phyloP scores from a whole-genome alignment of 2,329 filamentous ascomycete species.

The Talaromyces pinophilus region DNA sequence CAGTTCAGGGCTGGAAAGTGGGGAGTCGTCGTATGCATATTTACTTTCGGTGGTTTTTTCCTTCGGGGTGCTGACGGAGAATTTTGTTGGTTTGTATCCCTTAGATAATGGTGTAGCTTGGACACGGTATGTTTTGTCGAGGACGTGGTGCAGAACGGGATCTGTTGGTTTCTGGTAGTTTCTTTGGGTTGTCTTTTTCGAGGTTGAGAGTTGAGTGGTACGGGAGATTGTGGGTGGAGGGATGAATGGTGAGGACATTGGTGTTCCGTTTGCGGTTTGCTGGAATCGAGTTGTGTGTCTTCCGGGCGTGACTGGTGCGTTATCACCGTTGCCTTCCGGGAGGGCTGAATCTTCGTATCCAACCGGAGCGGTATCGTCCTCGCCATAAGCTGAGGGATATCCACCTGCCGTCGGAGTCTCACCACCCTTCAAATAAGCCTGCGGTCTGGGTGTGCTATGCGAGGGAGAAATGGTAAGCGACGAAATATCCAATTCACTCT shows the following conservation, averaged over 20 bases:
- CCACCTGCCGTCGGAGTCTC: slow-evolving; percentile 47
- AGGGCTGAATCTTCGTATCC: slow-evolving; percentile 39
- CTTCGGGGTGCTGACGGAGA: slow-evolving; percentile 34
- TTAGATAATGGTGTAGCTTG: slow-evolving; percentile 82
- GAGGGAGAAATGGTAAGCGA: slow-evolving; percentile 46
- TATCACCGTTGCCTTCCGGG: slow-evolving; percentile 31
- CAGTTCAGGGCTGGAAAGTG: slow-evolving; percentile 73
- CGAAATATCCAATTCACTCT: slow-evolving; percentile 51
- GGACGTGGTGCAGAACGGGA: slow-evolving; percentile 82
- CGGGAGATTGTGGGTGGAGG: slow-evolving; percentile 48
- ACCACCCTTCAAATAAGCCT: slow-evolving; percentile 36
- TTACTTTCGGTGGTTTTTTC: slow-evolving; percentile 28
- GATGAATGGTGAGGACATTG: slow-evolving; percentile 59
- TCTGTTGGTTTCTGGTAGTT: slow-evolving; percentile 54
- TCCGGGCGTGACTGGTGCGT: slow-evolving; percentile 39
- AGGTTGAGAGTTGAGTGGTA: slow-evolving; percentile 31
- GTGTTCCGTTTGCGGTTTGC: slow-evolving; percentile 63
- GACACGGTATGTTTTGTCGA: slow-evolving; percentile 93
- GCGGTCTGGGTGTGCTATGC: slow-evolving; percentile 50
- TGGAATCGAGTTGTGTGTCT: slow-evolving; percentile 32
- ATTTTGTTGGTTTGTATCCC: slow-evolving; percentile 36
- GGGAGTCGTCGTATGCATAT: slow-evolving; percentile 48
- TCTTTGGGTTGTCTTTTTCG: slow-evolving; percentile 36
- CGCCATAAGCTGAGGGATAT: slow-evolving; percentile 36
- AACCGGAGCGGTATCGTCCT: slow-evolving; percentile 59